phyloP scores from a whole-genome alignment of 2,329 filamentous ascomycete genomes.

The Penicillium paneum region DNA sequence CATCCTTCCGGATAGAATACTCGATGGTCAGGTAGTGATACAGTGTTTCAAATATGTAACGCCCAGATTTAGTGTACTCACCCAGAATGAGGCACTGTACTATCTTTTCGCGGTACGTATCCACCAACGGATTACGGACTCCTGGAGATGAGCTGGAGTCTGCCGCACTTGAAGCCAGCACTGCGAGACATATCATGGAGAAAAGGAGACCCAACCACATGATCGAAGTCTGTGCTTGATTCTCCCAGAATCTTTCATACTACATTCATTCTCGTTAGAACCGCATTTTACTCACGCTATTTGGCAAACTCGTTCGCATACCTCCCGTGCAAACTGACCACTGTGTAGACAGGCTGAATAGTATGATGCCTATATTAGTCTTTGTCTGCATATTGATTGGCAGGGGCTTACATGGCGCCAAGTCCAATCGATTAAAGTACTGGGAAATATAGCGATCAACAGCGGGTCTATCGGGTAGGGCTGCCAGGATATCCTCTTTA shows the following conservation, averaged over 20 bases:
- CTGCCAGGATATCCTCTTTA: conserved; percentile 18
- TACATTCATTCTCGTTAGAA: conserved; percentile 15
- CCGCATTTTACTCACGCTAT: background rate
- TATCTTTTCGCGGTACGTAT: conserved; percentile 30
- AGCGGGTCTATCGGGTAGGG: conserved; percentile 20
- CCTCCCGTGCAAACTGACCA: background rate
- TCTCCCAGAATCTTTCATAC: conserved; percentile 47
- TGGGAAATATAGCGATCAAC: conserved; percentile 27
- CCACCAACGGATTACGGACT: conserved; percentile 9
- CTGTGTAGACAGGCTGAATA: background rate
- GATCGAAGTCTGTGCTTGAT: conserved; percentile 35
- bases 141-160: conserved; percentile 8
- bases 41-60: conserved; percentile 55
- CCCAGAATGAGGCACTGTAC: conserved; percentile 55
- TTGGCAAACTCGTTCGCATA: background rate
- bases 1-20: conserved; percentile 51
- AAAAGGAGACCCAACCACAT: conserved; percentile 49
- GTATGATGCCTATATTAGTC: background rate
- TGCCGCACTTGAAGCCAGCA: conserved; percentile 6
- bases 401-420: conserved; percentile 5
- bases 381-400: no score
- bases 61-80: conserved; percentile 53
- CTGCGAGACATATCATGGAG: conserved; percentile 34
- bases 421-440: conserved; percentile 29
- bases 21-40: conserved; percentile 55